A percentile compares a stretch with the other conserved stretches of the same genome.
Conservation (phyloP, 768 basidiomycete species). For the Rubroboletus pulcherrimus region DNA sequence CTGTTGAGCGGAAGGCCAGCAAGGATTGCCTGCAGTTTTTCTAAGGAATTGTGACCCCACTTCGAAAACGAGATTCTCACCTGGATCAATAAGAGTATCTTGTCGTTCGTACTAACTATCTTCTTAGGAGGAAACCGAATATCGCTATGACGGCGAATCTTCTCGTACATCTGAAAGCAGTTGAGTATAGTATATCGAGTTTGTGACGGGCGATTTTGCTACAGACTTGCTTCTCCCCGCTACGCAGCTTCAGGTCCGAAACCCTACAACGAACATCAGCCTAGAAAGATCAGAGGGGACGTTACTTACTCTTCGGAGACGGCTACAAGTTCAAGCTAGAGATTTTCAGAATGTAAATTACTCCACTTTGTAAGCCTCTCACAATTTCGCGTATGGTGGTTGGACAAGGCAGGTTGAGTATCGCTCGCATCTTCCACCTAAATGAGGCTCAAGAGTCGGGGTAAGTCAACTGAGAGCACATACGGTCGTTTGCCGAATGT, state of each 20-base stretch:
- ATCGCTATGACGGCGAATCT: constrained; percentile 65
- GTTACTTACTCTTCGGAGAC: constrained; percentile 59
- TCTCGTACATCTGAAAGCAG: constrained; percentile 51
- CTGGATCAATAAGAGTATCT: constrained; percentile 78
- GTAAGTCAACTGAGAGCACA: constrained; percentile 5
- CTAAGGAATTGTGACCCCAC: neutral
- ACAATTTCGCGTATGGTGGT: constrained; percentile 68
- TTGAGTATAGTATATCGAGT: neutral
- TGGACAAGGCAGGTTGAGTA: constrained; percentile 54
- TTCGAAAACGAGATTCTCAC: constrained; percentile 32
- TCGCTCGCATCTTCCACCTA: constrained; percentile 56
- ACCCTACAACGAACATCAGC: constrained; percentile 43
- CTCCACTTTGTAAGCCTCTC: constrained; percentile 19
- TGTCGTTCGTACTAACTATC: constrained; percentile 67
- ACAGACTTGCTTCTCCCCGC: constrained; percentile 68
- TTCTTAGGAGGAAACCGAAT: constrained; percentile 76
- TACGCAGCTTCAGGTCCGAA: constrained; percentile 62
- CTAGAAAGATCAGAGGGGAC: neutral
- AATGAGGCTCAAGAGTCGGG: neutral
- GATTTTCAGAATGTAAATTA: constrained; percentile 2
- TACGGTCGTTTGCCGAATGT: constrained; percentile 69
- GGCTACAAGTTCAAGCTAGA: constrained; percentile 62
- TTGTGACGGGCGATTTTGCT: neutral
- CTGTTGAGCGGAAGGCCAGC: constrained; percentile 65
- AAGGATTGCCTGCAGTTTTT: constrained; percentile 55